Conservation (phyloP, 1,284 basidiomycete genomes). For the Rhodotorula sp. region DNA sequence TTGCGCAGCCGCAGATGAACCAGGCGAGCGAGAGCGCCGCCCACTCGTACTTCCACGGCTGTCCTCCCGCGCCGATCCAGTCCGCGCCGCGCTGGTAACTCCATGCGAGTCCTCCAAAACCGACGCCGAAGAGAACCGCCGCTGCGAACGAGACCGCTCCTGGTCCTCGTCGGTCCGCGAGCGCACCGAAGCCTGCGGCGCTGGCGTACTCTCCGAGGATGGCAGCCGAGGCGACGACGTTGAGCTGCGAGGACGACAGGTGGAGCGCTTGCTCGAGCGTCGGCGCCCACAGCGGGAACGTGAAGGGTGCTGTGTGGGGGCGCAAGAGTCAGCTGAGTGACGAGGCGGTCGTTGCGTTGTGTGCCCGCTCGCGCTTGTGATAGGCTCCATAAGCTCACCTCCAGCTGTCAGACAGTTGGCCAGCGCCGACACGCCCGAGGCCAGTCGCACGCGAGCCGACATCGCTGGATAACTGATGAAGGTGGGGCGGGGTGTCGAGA, state of each 20-base stretch:
- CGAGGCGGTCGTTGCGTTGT: no score
- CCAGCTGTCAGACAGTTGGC: constrained; percentile 41
- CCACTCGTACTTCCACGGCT: constrained; percentile 7
- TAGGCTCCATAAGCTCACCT: constrained; percentile 6
- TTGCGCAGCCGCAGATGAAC: constrained; percentile 38
- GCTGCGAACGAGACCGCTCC: constrained; percentile 32
- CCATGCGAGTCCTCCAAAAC: constrained; percentile 34
- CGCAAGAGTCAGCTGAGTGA: neutral
- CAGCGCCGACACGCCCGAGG: constrained; percentile 1
- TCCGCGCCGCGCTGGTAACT: constrained; percentile 6
- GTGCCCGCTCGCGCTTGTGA: neutral
- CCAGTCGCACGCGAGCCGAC: neutral
- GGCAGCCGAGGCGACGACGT: constrained; percentile 26
- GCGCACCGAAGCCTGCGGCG: constrained; percentile 33
- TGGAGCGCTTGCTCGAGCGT: constrained; percentile 20
- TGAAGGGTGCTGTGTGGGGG: constrained; percentile 23
- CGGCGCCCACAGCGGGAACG: constrained; percentile 36
- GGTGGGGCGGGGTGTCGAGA: neutral
- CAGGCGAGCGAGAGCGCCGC: constrained; percentile 24
- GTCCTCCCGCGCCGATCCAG: neutral
- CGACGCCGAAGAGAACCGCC: constrained; percentile 30
- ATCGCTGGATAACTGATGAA: neutral
- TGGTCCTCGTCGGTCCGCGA: constrained; percentile 36
- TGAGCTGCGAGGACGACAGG: constrained; percentile 20
- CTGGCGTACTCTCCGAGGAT: constrained; percentile 34